Conservation (phyloP, 2,329 filamentous ascomycete species). For the Leptographium lundbergii region DNA sequence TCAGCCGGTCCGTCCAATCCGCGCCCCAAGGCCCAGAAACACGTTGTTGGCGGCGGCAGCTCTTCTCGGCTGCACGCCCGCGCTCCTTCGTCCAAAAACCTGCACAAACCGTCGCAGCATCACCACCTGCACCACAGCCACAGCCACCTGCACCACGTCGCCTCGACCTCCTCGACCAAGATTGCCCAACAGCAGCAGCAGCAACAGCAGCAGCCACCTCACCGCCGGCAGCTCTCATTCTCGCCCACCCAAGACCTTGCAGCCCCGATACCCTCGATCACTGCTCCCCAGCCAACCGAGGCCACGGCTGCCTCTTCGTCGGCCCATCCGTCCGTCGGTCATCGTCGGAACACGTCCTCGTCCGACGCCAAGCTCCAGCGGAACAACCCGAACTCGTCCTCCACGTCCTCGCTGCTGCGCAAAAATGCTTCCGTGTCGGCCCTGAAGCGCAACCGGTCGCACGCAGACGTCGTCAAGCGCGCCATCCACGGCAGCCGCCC, state of each 20-base stretch:
- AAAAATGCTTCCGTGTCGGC: conserved; percentile 42
- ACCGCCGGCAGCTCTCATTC: conserved; percentile 30
- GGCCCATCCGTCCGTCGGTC: conserved; percentile 10
- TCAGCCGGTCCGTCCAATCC: conserved; percentile 20
- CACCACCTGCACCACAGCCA: background rate
- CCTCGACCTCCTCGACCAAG: conserved; percentile 16
- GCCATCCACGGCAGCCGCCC: conserved; percentile 25
- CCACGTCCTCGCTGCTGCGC: conserved; percentile 33
- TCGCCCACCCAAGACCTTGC: conserved; percentile 22
- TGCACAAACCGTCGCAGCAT: conserved; percentile 25
- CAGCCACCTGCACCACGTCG: conserved; percentile 15
- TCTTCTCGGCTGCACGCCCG: conserved; percentile 35
- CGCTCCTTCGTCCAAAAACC: conserved; percentile 37
- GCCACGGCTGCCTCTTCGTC: background rate
- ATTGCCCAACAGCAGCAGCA: conserved; percentile 10
- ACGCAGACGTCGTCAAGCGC: conserved; percentile 39
- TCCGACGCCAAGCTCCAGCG: conserved; percentile 35
- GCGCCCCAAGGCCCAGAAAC: conserved; percentile 26
- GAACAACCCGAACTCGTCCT: conserved; percentile 29
- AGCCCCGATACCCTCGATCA: conserved; percentile 14
- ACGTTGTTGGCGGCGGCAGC: conserved; percentile 28
- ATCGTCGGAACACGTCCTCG: conserved; percentile 34
- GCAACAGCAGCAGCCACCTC: conserved; percentile 15
- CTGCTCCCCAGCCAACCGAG: conserved; percentile 13
- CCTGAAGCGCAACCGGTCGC: conserved; percentile 48